phyloP scores from a whole-genome alignment of 192 early-diverging fungal genomes.

The Entophlyctis luteolus region DNA sequence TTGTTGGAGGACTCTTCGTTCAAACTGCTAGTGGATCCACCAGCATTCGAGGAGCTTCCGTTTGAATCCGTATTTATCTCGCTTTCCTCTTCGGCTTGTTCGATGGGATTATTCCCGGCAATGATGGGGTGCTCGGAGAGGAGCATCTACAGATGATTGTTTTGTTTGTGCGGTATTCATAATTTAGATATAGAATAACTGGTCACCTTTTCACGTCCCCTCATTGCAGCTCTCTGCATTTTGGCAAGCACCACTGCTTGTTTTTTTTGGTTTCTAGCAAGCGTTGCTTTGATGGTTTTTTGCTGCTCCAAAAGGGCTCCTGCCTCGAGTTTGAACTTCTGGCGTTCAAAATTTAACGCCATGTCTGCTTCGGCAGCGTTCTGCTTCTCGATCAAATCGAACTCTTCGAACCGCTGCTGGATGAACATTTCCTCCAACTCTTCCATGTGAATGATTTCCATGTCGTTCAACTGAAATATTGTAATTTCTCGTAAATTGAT shows the following conservation, averaged over 20 bases:
- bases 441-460: conserved; percentile 21
- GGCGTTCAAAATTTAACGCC: background rate
- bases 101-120: background rate
- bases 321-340: conserved; percentile 11
- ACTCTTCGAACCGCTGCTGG: conserved; percentile 20
- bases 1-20: background rate
- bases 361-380: background rate
- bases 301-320: conserved; percentile 16
- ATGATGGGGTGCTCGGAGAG: conserved; percentile 25
- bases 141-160: background rate
- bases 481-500: too few relatives aligned
- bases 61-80: too few relatives aligned
- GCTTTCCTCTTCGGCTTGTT: too few relatives aligned
- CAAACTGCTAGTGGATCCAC: background rate
- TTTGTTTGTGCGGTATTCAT: background rate
- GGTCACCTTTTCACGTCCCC: conserved; percentile 24
- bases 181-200: too few relatives aligned
- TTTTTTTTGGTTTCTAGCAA: background rate
- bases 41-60: background rate
- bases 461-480: conserved; percentile 28
- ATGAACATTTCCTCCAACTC: conserved; percentile 15
- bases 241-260: conserved; percentile 12
- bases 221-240: conserved; percentile 12
- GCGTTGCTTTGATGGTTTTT: background rate
- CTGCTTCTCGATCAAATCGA: conserved; percentile 21